Evolutionary conservation across 345 rosid species (phyloP), one percentile per base, ranked within the genome.

Genomic region (Laguncularia racemosa): DNA sequence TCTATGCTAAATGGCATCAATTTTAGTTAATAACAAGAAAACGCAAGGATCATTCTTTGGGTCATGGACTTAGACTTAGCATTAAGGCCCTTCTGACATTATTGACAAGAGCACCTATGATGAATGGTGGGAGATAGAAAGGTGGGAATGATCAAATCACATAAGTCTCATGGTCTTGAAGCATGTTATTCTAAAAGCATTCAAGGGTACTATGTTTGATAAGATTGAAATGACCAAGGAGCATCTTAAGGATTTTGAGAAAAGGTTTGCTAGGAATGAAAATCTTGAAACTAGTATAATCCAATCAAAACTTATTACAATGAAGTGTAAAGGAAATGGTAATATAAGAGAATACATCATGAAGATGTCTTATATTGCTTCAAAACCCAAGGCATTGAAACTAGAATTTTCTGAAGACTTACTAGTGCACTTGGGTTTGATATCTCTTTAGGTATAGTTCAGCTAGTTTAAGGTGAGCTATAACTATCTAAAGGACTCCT

Each of bases 371-470:
- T n/a, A n/a, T n/a, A n/a, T n/a, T n/a, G n/a, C n/a, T n/a, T n/a
- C n/a, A n/a, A n/a, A n/a, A n/a, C n/a, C n/a, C n/a, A n/a, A n/a
- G n/a, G n/a, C n/a, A n/a, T n/a, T n/a, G n/a, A n/a, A n/a, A n/a
- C n/a, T n/a, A n/a, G n/a, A n/a, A n/a, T n/a, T n/a, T n/a, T n/a
- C n/a, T n/a, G n/a, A n/a, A n/a, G n/a, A n/a, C n/a, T n/a, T n/a
- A 21, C 20, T 20, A 12, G 46, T 62, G 45, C 58, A 53, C 52
- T 6, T 62, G 58, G 58, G 52, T 40, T 53, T 62, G 44, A 26
- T 26, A 62, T 62, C 58, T 61, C 65, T 61, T 61, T 57, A 50
- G 4, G 14, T 57, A 45, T 38, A 61, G 17, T 52, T 17, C 33
- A 50, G 46, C 46, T 52, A 57, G 13, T 49, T 64, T 57, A 50